These are phyloP conservation scores for Pseudocercospora ulei DNA, from an alignment of 2,329 filamentous ascomycete species.

Conservation along the genomic window DNA sequence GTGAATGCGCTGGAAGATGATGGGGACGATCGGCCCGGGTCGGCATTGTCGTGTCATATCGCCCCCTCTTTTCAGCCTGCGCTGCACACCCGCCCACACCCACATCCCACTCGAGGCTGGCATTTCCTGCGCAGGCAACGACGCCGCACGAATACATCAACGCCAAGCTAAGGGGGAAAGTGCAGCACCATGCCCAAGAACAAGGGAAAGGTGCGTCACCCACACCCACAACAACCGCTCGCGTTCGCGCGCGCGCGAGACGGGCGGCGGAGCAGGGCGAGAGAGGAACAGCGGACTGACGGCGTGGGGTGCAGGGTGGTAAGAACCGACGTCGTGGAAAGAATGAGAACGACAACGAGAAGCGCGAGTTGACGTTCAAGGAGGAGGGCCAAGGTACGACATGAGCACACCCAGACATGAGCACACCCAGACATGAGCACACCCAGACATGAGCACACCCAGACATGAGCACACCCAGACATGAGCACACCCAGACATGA, in stretches of 20 bases:
- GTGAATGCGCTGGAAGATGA: too few species aligned
- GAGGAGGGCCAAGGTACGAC: slow-evolving; percentile 77
- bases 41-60: too few species aligned
- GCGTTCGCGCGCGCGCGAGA: slow-evolving; percentile 8
- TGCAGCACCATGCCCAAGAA: slow-evolving; percentile 75
- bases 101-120: slow-evolving; percentile 4
- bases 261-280: background rate
- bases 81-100: background rate
- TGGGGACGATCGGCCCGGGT: too few species aligned
- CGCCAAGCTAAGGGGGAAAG: slow-evolving; percentile 17
- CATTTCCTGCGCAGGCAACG: slow-evolving; percentile 21
- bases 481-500: background rate
- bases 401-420: background rate
- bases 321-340: slow-evolving; percentile 98
- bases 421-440: slow-evolving; percentile 22
- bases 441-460: slow-evolving; percentile 16
- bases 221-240: slow-evolving; percentile 11
- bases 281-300: slow-evolving; percentile 25
- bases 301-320: slow-evolving; percentile 58
- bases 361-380: slow-evolving; percentile 97
- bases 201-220: slow-evolving; percentile 79
- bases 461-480: too few species aligned
- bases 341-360: slow-evolving; percentile 80
- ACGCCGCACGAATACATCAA: slow-evolving; percentile 25
- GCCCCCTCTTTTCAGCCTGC: background rate